phyloP scores from a whole-genome alignment of 1,139 yeast species.

The Kurtzmaniella quercitrusa region DNA sequence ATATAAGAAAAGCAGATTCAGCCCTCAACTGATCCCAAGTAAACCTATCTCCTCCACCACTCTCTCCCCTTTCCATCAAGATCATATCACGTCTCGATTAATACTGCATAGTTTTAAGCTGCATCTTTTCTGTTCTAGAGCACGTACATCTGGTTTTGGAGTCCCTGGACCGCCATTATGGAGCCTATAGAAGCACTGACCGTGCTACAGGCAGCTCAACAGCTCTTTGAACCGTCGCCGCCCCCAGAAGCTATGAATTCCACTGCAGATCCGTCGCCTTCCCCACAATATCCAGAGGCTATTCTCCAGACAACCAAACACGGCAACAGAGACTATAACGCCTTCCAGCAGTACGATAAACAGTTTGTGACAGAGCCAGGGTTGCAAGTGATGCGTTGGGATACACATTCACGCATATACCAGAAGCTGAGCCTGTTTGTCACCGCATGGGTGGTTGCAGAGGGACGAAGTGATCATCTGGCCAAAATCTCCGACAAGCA shows the following conservation, averaged over 20 bases:
- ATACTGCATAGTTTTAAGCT: not conserved
- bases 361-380: constrained; percentile 25
- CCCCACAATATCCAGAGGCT: constrained; percentile 27
- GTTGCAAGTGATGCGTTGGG: constrained; percentile 30
- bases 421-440: constrained; percentile 24
- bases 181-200: not conserved
- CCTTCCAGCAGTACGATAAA: constrained; percentile 32
- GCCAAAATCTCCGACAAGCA: not conserved
- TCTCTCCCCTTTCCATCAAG: too few species aligned
- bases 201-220: not conserved
- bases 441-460: constrained; percentile 20
- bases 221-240: not conserved
- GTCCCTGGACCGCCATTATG: not conserved
- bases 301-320: constrained; percentile 28
- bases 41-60: too few species aligned
- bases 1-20: too few species aligned
- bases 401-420: constrained; percentile 23
- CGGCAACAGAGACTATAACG: constrained; percentile 28
- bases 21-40: too few species aligned
- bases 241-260: not conserved
- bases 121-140: not conserved
- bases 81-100: too few species aligned
- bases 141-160: not conserved
- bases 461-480: not conserved
- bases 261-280: not conserved